A percentile compares a stretch with the other conserved stretches of the same genome.
These are phyloP conservation scores for Triticum timopheevii DNA, from an alignment of 176 grass and related monocot genomes.

Conservation along the genomic window DNA sequence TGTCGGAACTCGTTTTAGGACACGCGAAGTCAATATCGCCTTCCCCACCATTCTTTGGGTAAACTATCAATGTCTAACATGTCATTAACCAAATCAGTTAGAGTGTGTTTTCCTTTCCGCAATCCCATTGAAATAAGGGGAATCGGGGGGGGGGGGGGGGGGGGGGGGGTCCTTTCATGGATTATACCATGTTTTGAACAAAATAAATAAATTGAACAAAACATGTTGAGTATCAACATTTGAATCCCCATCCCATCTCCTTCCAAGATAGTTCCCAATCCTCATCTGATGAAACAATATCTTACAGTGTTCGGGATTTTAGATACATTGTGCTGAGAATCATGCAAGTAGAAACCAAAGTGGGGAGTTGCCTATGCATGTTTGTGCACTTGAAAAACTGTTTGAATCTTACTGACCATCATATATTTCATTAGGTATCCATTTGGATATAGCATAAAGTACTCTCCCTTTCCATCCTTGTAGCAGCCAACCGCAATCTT, in stretches of 20 bases:
- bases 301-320: background rate
- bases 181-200: background rate
- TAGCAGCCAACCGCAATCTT: constrained; percentile 47
- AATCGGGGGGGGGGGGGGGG: too few species aligned
- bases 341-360: background rate
- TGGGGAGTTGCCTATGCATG: background rate
- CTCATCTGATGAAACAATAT: background rate
- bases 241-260: background rate
- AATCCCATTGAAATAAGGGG: background rate
- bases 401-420: background rate
- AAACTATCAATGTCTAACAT: too few species aligned
- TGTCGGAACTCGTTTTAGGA: background rate
- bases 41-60: background rate
- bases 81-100: background rate
- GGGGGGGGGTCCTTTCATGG: background rate
- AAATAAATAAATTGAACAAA: background rate
- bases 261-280: background rate
- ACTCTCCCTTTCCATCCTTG: constrained; percentile 57
- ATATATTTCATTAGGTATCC: constrained; percentile 29
- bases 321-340: too few species aligned
- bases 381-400: background rate
- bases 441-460: constrained; percentile 40
- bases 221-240: background rate
- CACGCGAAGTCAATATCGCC: too few species aligned
- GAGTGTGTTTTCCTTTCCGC: background rate